phyloP scores from a whole-genome alignment of 805 yeast species.

The Cyberlindnera veronae region DNA sequence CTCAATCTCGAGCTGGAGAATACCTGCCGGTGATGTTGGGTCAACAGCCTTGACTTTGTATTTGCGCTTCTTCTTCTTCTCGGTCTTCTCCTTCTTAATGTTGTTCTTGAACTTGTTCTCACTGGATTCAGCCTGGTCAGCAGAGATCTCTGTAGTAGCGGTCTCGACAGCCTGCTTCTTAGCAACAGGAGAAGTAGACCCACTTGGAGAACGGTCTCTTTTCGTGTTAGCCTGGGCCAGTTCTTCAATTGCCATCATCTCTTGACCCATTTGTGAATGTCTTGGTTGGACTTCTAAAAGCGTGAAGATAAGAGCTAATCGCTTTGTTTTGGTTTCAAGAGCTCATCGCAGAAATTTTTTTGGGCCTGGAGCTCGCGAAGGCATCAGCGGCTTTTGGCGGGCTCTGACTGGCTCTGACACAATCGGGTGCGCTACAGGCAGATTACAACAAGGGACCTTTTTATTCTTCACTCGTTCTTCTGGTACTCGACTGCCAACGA shows the following conservation, averaged over 20 bases:
- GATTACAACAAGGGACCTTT: too few relatives aligned
- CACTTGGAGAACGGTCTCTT: constrained; percentile 15
- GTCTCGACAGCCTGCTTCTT: constrained; percentile 8
- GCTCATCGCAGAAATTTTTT: constrained; percentile 14
- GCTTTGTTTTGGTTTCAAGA: constrained; percentile 10
- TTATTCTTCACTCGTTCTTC: constrained; percentile 9
- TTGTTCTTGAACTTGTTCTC: background rate
- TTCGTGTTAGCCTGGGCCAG: background rate
- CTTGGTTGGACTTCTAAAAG: too few relatives aligned
- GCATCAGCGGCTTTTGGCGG: constrained; percentile 9
- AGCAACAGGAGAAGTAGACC: constrained; percentile 1
- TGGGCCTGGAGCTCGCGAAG: constrained; percentile 1
- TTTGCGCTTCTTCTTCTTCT: constrained; percentile 35
- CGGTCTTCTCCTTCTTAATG: background rate
- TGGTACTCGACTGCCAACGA: constrained; percentile 42
- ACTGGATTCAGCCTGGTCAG: too few relatives aligned
- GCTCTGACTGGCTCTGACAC: constrained; percentile 11
- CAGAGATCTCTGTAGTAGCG: background rate
- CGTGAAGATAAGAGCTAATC: background rate
- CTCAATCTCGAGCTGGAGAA: constrained; percentile 68
- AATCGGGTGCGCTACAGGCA: too few relatives aligned
- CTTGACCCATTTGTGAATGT: constrained; percentile 9
- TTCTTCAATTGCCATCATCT: constrained; percentile 1
- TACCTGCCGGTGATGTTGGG: constrained; percentile 77
- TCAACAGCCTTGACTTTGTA: constrained; percentile 67